Evolutionary conservation across 148 eudicot species (phyloP).

Genomic region (Fallopia convolvulus): DNA sequence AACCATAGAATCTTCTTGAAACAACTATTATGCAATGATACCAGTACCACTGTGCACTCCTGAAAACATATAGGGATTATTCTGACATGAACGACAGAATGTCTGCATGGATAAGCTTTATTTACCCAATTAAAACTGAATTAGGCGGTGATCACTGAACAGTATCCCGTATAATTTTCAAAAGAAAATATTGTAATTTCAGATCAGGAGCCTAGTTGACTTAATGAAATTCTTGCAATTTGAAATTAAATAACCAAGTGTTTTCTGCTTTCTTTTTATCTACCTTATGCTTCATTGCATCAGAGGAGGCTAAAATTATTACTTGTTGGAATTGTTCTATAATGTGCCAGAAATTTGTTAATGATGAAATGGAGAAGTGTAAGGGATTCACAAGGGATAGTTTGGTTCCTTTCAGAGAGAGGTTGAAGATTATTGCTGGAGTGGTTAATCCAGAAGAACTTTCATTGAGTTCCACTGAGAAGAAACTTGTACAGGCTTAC

Average conservation of each 20-base stretch:
- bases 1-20: no score
- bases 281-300: constrained; percentile 1
- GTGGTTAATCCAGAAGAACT: constrained; percentile 80
- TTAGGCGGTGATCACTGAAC: no score
- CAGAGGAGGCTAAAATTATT: neutral
- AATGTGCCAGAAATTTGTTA: constrained; percentile 49
- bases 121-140: no score
- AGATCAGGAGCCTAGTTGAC: no score
- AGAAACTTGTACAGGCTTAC: constrained; percentile 69
- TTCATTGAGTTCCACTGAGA: constrained; percentile 55
- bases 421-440: constrained; percentile 85
- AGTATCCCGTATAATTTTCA: no score
- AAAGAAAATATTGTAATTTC: no score
- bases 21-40: no score
- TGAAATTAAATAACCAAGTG: neutral
- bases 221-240: no score
- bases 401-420: constrained; percentile 59
- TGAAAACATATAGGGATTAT: no score
- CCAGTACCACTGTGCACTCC: no score
- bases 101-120: no score
- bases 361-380: constrained; percentile 73
- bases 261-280: neutral
- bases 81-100: no score
- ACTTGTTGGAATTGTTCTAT: neutral
- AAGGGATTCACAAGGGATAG: constrained; percentile 70